Conservation (phyloP, 306 rosid genomes). For the Fagus sylvatica region DNA sequence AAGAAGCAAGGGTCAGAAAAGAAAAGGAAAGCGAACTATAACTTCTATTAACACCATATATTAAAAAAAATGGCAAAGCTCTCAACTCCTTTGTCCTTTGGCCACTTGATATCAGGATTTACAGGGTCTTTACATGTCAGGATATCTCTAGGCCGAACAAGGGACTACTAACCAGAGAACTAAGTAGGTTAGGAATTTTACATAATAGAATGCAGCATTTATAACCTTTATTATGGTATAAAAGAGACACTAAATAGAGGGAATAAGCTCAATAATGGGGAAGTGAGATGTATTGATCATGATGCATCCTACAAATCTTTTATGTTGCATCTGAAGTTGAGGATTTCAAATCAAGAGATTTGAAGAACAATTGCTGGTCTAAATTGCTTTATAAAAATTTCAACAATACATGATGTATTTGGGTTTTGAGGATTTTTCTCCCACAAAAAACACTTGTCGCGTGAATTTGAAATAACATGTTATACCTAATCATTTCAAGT, state of each 20-base stretch:
- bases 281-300: not conserved
- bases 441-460: no score
- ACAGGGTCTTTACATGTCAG: not conserved
- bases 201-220: not conserved
- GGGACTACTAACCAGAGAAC: not conserved
- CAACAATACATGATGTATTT: not conserved
- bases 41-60: not conserved
- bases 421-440: no score
- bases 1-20: not conserved
- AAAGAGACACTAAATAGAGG: not conserved
- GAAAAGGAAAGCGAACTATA: not conserved
- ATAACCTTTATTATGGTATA: no score
- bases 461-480: no score
- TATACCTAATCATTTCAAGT: no score
- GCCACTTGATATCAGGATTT: not conserved
- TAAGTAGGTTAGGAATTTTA: not conserved
- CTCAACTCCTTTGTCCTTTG: not conserved
- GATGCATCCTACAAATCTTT: not conserved
- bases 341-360: no score
- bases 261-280: not conserved
- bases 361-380: no score
- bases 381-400: not conserved
- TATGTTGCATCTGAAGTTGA: no score
- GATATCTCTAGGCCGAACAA: not conserved
- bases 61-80: not conserved